Conservation (phyloP, 495 filamentous ascomycete genomes). For the Elaphomyces granulatus region DNA sequence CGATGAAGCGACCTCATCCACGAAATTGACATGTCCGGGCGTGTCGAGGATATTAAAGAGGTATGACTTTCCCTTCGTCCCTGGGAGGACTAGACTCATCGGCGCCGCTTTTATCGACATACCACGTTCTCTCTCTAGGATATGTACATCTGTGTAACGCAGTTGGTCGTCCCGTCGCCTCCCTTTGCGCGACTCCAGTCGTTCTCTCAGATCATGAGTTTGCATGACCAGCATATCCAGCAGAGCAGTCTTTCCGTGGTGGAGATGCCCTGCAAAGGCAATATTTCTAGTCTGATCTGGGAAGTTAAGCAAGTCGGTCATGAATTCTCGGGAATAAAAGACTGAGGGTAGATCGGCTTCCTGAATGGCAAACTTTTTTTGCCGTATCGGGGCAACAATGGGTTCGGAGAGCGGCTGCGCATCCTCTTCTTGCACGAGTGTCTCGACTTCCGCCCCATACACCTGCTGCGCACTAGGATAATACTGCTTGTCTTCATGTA, state of each 20-base stretch:
- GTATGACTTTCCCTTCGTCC: slow-evolving; percentile 87
- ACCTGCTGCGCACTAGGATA: slow-evolving; percentile 93
- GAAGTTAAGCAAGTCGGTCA: slow-evolving; percentile 93
- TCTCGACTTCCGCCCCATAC: slow-evolving; percentile 88
- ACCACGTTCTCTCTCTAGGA: slow-evolving; percentile 77
- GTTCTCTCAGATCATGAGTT: slow-evolving; percentile 73
- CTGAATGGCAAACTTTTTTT: slow-evolving; percentile 91
- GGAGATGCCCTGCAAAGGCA: slow-evolving; percentile 80
- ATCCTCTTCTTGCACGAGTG: slow-evolving; percentile 94
- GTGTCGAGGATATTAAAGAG: slow-evolving; percentile 92
- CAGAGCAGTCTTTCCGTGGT: slow-evolving; percentile 95
- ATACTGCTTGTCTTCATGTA: slow-evolving; percentile 99
- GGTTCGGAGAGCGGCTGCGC: slow-evolving; percentile 82
- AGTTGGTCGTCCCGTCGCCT: slow-evolving; percentile 80
- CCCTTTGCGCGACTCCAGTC: slow-evolving; percentile 63
- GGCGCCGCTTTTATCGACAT: slow-evolving; percentile 89
- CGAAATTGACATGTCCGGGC: slow-evolving; percentile 95
- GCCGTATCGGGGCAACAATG: slow-evolving; percentile 81
- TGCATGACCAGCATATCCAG: slow-evolving; percentile 97
- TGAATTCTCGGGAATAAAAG: slow-evolving; percentile 73
- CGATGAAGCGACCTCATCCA: slow-evolving; percentile 85
- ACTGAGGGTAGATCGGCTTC: slow-evolving; percentile 85
- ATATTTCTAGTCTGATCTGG: slow-evolving; percentile 90
- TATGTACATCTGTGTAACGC: slow-evolving; percentile 83
- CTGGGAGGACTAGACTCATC: slow-evolving; percentile 84